A percentile compares a stretch with the other conserved stretches of the same genome.
phyloP scores from a whole-genome alignment of 495 filamentous ascomycete genomes.

The Podospora fimiseda region DNA sequence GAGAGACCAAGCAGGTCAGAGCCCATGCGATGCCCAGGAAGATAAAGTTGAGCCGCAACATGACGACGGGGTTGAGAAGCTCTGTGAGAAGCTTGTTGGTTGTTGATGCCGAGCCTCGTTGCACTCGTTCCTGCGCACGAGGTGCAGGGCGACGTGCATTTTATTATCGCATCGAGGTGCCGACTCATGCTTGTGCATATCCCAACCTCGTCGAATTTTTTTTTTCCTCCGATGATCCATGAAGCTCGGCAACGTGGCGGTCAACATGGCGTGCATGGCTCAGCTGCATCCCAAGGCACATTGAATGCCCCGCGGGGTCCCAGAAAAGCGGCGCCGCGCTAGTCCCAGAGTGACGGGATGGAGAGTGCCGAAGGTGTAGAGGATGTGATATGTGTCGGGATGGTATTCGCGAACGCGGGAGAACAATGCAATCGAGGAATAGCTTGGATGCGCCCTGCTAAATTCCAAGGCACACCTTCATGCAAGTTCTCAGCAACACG shows the following conservation, averaged over 20 bases:
- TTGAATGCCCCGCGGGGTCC: neutral
- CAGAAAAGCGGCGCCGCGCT: constrained; percentile 4
- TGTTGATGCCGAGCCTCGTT: neutral
- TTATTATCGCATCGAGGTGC: neutral
- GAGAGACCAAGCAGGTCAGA: neutral
- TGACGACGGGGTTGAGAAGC: no score
- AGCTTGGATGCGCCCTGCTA: neutral
- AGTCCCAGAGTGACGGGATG: neutral
- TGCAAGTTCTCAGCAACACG: constrained; percentile 12
- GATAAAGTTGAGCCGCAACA: neutral
- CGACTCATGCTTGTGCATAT: neutral
- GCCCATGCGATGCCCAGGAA: neutral
- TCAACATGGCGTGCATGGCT: constrained; percentile 10
- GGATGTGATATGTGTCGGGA: constrained; percentile 15
- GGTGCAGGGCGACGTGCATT: neutral
- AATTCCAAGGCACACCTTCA: constrained; percentile 12
- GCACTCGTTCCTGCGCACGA: neutral
- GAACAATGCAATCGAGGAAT: constrained; percentile 8
- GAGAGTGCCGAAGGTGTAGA: neutral
- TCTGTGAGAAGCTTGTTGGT: neutral
- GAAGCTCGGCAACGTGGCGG: constrained; percentile 17
- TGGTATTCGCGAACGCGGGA: constrained; percentile 21
- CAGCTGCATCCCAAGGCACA: neutral
- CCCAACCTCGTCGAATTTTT: constrained; percentile 8
- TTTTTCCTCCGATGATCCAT: constrained; percentile 2